These are phyloP conservation scores for Schizophyllum amplum DNA, from an alignment of 1,284 basidiomycete species.

Conservation along the genomic window DNA sequence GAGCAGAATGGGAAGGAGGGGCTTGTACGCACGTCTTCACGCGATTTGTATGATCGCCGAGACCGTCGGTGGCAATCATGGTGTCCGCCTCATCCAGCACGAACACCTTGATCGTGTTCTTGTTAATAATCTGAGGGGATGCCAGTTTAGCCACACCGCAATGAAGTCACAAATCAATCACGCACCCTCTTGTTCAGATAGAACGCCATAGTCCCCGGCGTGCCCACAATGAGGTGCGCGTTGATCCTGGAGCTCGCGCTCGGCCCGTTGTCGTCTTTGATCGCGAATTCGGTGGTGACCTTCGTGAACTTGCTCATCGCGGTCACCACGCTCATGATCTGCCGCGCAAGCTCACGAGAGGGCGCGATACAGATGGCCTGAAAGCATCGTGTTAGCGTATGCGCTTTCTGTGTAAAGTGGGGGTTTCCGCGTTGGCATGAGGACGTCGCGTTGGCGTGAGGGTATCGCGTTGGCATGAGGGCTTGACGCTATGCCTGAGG, in stretches of 20 bases:
- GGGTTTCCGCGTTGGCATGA: constrained; percentile 2
- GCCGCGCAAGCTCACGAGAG: constrained; percentile 93
- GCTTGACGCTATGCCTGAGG: too few species aligned
- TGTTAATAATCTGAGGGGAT: constrained; percentile 48
- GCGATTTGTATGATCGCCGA: constrained; percentile 93
- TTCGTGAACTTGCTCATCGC: constrained; percentile 94
- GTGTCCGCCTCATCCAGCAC: constrained; percentile 99
- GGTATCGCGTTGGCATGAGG: too few species aligned
- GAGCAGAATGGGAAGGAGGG: not conserved
- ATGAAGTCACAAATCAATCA: too few species aligned
- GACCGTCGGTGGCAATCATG: constrained; percentile 93
- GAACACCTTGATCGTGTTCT: constrained; percentile 82
- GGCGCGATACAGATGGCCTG: constrained; percentile 92
- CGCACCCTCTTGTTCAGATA: constrained; percentile 54
- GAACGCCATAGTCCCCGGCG: constrained; percentile 92
- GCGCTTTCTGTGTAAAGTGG: constrained; percentile 4
- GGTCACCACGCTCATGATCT: constrained; percentile 93
- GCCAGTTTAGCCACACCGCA: not conserved
- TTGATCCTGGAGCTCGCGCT: constrained; percentile 41
- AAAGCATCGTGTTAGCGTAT: not conserved
- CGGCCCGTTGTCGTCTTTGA: constrained; percentile 77
- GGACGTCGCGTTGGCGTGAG: too few species aligned
- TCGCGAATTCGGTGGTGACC: constrained; percentile 91
- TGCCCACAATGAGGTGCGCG: constrained; percentile 92
- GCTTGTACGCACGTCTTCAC: constrained; percentile 83